Evolutionary conservation across 2,329 filamentous ascomycete genomes (phyloP), one percentile per base, ranked within the genome.

Genomic region (Verticillium tricorpus): DNA sequence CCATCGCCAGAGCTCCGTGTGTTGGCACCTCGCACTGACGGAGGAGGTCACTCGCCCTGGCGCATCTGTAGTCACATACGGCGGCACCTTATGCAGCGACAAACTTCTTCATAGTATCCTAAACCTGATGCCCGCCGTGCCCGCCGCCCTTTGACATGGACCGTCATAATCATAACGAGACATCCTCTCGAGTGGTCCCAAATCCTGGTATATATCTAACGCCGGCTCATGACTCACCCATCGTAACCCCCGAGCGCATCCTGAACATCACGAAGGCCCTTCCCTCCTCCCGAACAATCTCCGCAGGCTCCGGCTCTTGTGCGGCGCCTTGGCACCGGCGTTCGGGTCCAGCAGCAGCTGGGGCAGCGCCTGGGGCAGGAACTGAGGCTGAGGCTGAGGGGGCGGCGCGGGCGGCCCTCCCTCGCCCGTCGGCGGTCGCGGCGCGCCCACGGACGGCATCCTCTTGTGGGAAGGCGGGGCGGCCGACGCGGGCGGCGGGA

Each of bases 241-340:
- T 5, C 28, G 28, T 28, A 19, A 22, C 4, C 45, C 45, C 22
- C 1, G 22, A 14, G 34, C 22, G n/a, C 45, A 50, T n/a, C n/a
- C 45, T n/a, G 12, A n/a, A 22, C 19, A 50, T 50, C 45, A 50
- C n/a, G 45, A 50, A 22, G 45, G 22, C 45, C 45, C 45, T 8
- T 50, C 45, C 11, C 19, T 74, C 67, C 70, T 75, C n/a, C 73
- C 70, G 65, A 80, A 80, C 8, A 80, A 68, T 40, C 71, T 72
- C 66, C 73, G 74, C 35, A 80, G 66, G 19, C 76, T 75, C 7
- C 73, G 71, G 19, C 72, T 75, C 61, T 70, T 74, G 2, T 59
- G 58, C n/a, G 76, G 72, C 50, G 72, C 70, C 61, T 72, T 75
- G 59, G 68, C n/a, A 12, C 40, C 40, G 17, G 22, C 25, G n/a